A percentile compares a stretch with the other conserved stretches of the same genome.
phyloP scores from a whole-genome alignment of 163 green algal genomes.

The Prototheca cutis region DNA sequence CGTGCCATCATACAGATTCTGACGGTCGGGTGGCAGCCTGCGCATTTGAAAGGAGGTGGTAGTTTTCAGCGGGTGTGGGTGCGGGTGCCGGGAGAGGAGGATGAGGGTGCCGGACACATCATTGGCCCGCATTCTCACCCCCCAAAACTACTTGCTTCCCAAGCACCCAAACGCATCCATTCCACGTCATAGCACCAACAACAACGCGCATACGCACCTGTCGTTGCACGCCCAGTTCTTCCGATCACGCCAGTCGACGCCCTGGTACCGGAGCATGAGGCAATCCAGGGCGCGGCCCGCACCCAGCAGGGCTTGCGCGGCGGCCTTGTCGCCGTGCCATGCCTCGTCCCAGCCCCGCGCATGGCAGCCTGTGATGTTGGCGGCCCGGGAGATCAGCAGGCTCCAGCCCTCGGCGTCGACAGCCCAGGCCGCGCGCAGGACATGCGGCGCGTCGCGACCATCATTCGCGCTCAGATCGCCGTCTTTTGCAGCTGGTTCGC shows the following conservation, averaged over 20 bases:
- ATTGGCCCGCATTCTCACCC: too few species aligned
- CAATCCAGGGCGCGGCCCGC: constrained; percentile 53
- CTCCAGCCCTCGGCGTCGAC: constrained; percentile 42
- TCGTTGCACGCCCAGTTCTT: constrained; percentile 54
- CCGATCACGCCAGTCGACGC: constrained; percentile 50
- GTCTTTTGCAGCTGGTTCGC: constrained; percentile 31
- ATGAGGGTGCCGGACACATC: too few species aligned
- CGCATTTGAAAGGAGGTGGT: background rate
- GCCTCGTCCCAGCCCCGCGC: constrained; percentile 38
- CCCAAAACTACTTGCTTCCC: too few species aligned
- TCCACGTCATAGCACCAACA: too few species aligned
- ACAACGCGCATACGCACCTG: background rate
- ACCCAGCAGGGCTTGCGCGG: constrained; percentile 29
- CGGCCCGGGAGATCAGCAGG: constrained; percentile 21
- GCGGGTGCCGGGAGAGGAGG: too few species aligned
- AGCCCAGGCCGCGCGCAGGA: constrained; percentile 53
- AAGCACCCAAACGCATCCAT: too few species aligned
- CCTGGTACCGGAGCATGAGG: constrained; percentile 56
- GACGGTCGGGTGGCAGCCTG: background rate
- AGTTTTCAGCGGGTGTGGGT: background rate
- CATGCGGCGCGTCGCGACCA: constrained; percentile 40
- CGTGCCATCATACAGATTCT: background rate
- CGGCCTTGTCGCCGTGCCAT: constrained; percentile 37
- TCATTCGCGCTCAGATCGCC: constrained; percentile 22
- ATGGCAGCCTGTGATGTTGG: constrained; percentile 42